Base-by-base conservation (phyloP, 2,329 filamentous ascomycete species). In the Thelonectria olida region DNA sequence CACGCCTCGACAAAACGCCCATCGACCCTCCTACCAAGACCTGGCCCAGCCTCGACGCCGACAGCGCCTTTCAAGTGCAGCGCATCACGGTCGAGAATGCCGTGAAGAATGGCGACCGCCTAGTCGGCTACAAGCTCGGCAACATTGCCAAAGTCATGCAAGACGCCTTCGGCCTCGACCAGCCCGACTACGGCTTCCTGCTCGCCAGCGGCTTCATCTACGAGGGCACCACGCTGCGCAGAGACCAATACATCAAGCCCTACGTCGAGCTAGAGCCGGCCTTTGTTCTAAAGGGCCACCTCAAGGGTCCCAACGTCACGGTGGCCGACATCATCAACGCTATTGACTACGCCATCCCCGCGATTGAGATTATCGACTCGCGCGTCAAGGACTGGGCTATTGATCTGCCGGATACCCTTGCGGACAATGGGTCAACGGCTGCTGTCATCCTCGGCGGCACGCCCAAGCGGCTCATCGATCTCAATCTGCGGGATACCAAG, bases 111-210 rank as follows among this genome's bases (percentile, higher is more conserved):
- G 69, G 69, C 2, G 70, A 70, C 41, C 64, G 72, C 7, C 53
- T 67, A 22, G 68, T 72, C 12, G 69, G 66, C n/a, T 72, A 71
- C 57, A 71, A 73, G 58, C 66, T 73, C n/a, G 67, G 71, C 42
- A 72, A 73, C 54, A 72, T 73, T 49, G 71, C 68, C n/a, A 72
- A 73, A 54, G 72, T 72, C 25, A 73, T 72, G 70, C 71, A 72
- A 48, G 68, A 66, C 19, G 71, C 71, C 10, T 73, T 73, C 44
- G 69, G 70, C 4, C 63, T 73, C 8, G 71, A 71, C 45, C 67
- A 70, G 23, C 72, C 72, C 7, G 71, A 72, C 48, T 72, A 73
- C 22, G 70, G 71, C 34, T 72, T 70, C 61, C 59, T 72, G 7
- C 56, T 72, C 4, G 66, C 64, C 19, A 73, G 68, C 20, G 59